Base-by-base conservation (phyloP, 108 stramenopile species). In the Seminavis robusta region DNA sequence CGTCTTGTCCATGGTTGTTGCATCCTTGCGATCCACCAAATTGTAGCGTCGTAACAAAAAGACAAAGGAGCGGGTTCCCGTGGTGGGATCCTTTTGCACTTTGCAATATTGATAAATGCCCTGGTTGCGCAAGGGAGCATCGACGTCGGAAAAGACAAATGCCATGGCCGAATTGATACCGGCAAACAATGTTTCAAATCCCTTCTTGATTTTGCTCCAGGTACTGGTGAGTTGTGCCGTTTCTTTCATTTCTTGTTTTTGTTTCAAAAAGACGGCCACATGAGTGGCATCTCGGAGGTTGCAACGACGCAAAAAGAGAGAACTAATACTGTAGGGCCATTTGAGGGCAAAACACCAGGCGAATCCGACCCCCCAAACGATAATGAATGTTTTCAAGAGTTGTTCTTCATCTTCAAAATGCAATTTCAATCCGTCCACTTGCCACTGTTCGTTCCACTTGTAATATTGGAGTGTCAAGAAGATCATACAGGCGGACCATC, bases 251-350 rank as follows among this genome's bases (percentile, higher is more conserved):
- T 16, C 16, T 19, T 15, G 9, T 52, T 52, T 37, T 36, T 16
- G 52, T 7, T 21, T n/a, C n/a, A n/a, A n/a, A n/a, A 52, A 15
- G 5, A 86, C 73, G 17, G 80, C 80, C 20, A 86, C 65, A 42
- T 72, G 68, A 4, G 65, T 47, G 19, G 84, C 84, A 23, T 53
- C 48, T 3, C 41, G 34, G 32, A 73, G 64, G 19, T 47, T 43
- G 38, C 78, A 86, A n/a, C 71, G 49, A 0, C 77, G 62, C 3
- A 75, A 46, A 42, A 76, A 80, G 24, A 84, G 26, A 10, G 71
- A 53, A 13, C 50, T 39, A 40, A 80, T 71, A 20, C 41, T 64
- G 13, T 56, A 15, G 0, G 84, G 55, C 40, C 40, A 56, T 19
- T 25, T n/a, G 16, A 47, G 24, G 16, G 44, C 55, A 42, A 56